Evolutionary conservation across 352 stramenopile species (phyloP), one percentile per base, ranked within the genome.

Genomic region (Lagenidium sp.): DNA sequence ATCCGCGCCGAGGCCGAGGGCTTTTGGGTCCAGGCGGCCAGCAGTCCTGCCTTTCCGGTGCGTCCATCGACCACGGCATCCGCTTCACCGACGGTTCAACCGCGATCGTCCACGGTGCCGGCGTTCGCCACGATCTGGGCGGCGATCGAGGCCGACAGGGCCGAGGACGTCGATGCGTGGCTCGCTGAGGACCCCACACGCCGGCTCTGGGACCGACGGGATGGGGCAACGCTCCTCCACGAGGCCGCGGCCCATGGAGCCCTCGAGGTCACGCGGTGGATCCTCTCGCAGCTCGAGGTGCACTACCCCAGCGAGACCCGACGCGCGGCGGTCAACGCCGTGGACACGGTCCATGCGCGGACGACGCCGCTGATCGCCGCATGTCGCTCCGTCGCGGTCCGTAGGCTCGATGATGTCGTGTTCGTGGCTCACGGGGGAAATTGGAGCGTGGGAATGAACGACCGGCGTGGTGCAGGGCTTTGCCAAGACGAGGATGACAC

Each of bases 301-400:
- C 52, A 58, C 3, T 74, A 60, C 18, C 45, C 53, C 0, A 48
- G 36, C 11, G 60, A 84, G 34, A 51, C 45, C 11, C 48, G 57
- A 15, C 47, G 45, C 0, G 34, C 48, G n/a, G 54, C 47, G 11
- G 55, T 82, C 20, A 77, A 82, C 36, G 50, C 53, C 4, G 40
- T 70, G 16, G 73, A 89, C 46, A 82, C 73, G 0, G 43, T 63
- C 21, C 64, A 68, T 42, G 76, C 65, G 25, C 50, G 57, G 16
- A 73, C 62, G 12, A 84, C 77, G 0, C 60, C 77, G 0, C 50
- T 89, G 45, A 60, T 89, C n/a, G 71, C 68, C 3, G 54, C 60
- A 0, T 89, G 77, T 16, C 58, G 60, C n/a, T 66, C 66, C 19
- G 65, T 47, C 10, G 49, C 65, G 40, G 64, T 68, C n/a, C n/a